A percentile compares a stretch with the other conserved stretches of the same genome.
phyloP scores from a whole-genome alignment of 306 rosid genomes.

The Castanospermum australe region DNA sequence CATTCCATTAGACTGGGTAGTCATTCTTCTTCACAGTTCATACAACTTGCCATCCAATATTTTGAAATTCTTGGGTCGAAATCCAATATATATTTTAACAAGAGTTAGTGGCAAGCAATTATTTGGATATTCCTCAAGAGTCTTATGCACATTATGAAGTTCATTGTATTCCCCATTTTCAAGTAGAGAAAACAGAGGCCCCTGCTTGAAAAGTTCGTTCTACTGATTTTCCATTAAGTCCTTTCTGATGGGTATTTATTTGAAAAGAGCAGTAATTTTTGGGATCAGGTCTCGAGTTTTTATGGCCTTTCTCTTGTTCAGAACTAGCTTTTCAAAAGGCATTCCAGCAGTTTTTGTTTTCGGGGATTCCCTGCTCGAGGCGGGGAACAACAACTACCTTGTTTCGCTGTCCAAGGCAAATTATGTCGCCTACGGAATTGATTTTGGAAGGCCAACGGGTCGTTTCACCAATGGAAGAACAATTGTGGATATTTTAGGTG shows the following conservation, averaged over 20 bases:
- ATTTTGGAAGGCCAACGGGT: constrained; percentile 71
- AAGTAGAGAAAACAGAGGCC: background rate
- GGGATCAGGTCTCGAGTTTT: constrained; percentile 1
- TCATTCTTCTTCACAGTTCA: background rate
- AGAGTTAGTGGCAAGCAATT: background rate
- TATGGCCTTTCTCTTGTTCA: constrained; percentile 6
- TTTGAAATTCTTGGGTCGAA: background rate
- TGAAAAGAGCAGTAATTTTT: background rate
- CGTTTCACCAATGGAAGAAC: constrained; percentile 74
- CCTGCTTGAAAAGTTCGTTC: background rate
- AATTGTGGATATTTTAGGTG: constrained; percentile 56
- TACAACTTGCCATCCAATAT: background rate
- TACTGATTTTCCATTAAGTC: background rate
- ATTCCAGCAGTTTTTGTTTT: constrained; percentile 65
- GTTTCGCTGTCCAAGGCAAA: constrained; percentile 59
- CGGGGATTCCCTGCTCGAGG: constrained; percentile 74
- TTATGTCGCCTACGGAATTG: constrained; percentile 54
- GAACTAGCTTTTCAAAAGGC: constrained; percentile 30
- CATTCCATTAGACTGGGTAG: no score
- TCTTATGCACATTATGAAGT: background rate
- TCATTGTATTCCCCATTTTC: background rate
- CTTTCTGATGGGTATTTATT: constrained; percentile 15
- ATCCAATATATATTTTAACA: background rate
- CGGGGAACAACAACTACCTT: constrained; percentile 70
- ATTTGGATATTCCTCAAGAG: background rate